phyloP scores from a whole-genome alignment of 2,329 filamentous ascomycete species.

The Fusarium sp. region DNA sequence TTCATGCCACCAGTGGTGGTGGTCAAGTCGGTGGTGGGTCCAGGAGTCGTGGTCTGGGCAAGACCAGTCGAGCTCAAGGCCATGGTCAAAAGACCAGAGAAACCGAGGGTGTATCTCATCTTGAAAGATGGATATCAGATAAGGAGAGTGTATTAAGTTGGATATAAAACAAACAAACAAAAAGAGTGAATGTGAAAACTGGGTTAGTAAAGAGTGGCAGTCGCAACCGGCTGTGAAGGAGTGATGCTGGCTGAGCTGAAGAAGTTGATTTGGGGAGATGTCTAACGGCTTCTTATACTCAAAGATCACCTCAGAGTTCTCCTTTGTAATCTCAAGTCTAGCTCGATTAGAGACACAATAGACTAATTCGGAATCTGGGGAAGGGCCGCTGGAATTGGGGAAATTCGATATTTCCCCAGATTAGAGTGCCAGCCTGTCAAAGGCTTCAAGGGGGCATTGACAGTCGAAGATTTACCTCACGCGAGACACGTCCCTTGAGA shows the following conservation, averaged over 20 bases:
- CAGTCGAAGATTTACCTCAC: background rate
- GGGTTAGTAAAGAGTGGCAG: slow-evolving; percentile 36
- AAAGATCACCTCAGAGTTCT: no score
- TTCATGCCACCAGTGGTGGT: slow-evolving; percentile 16
- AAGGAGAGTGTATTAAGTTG: slow-evolving; percentile 31
- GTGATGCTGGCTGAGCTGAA: slow-evolving; percentile 38
- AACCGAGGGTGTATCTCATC: slow-evolving; percentile 37
- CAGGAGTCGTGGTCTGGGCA: slow-evolving; percentile 13
- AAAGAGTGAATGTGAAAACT: slow-evolving; percentile 20
- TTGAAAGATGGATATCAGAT: background rate
- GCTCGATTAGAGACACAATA: background rate
- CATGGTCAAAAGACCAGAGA: slow-evolving; percentile 40
- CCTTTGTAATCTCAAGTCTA: rapidly evolving
- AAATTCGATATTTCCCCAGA: slow-evolving; percentile 33
- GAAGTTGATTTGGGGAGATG: slow-evolving; percentile 16
- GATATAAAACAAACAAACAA: slow-evolving; percentile 12
- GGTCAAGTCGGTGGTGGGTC: background rate
- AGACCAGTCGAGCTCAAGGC: slow-evolving; percentile 22
- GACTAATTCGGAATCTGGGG: slow-evolving; percentile 3
- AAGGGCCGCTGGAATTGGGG: slow-evolving; percentile 30
- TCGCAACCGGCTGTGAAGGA: slow-evolving; percentile 36
- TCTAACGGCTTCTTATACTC: slow-evolving; percentile 33
- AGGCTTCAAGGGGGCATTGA: background rate
- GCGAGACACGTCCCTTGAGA: slow-evolving; percentile 9
- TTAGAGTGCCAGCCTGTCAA: background rate